Base-by-base conservation (phyloP, 2,329 filamentous ascomycete species). In the Curvularia eragrostidis region DNA sequence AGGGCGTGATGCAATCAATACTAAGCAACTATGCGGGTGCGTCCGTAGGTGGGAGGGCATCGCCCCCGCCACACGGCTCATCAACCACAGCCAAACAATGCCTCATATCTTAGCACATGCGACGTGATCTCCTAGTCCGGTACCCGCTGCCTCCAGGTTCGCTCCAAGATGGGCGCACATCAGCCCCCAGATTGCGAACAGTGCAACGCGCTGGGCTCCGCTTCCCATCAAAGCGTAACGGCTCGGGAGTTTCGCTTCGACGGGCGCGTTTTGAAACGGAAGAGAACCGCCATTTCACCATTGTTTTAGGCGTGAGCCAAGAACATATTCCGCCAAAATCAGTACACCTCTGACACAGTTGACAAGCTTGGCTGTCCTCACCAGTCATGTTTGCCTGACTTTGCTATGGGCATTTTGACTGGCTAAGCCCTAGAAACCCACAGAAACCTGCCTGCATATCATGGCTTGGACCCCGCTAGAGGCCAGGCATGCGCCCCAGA, bases 211-310 rank as follows among this genome's bases (percentile, higher is more conserved):
- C 32, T 26, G 12, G 30, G 26, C n/a, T 30, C 24, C 5, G 39
- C 23, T 23, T 12, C 41, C 32, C 41, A 39, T 23, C 39, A 28
- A 36, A n/a, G 23, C 21, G 48, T 28, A 43, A 26, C 38, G 41
- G 48, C 41, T 32, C 23, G 18, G 30, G 36, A 21, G 53, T 56
- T 52, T 56, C 53, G 48, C 32, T 23, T 52, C 24, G 24, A 56
- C 28, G 26, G 51, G n/a, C 48, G 43, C 42, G 53, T 56, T 56
- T 56, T 19, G 53, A 56, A 56, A 56, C 53, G 50, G 34, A 38
- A 32, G n/a, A 46, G 39, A 32, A 32, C 41, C 41, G 41, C 19
- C 41, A 56, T 56, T 39, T 56, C 53, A 56, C 53, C 48, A 56
- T 46, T 52, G 53, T 56, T 56, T 56, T 50, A 43, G 36, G 43